Conservation (phyloP, 441 rosid species). For the Brassica balearica region DNA sequence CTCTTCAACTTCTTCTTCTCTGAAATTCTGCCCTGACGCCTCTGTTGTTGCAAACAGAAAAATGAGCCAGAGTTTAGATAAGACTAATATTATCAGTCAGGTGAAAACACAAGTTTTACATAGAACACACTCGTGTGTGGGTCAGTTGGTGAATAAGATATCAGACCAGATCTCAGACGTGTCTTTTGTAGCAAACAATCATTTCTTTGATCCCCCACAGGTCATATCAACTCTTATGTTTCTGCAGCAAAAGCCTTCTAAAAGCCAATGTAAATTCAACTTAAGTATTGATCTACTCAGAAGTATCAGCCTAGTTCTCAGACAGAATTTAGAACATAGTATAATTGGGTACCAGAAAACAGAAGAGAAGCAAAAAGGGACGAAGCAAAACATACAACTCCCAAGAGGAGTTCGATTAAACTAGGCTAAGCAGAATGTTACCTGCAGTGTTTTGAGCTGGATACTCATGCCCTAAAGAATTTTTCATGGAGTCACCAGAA, state of each 20-base stretch:
- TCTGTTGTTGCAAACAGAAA: slow-evolving; percentile 44
- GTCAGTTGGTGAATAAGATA: not conserved
- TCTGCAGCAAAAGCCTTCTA: slow-evolving; percentile 6
- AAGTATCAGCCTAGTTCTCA: not conserved
- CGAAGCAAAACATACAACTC: slow-evolving; percentile 15
- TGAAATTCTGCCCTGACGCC: slow-evolving; percentile 85
- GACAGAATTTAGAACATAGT: slow-evolving; percentile 7
- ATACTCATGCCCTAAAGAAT: slow-evolving; percentile 39
- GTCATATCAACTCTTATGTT: slow-evolving; percentile 5
- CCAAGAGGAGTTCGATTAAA: slow-evolving; percentile 1
- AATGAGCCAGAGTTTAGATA: too few species aligned
- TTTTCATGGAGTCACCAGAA: slow-evolving; percentile 18
- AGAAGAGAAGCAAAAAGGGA: not conserved
- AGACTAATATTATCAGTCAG: too few species aligned
- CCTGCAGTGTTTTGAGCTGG: slow-evolving; percentile 48
- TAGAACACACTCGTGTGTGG: too few species aligned
- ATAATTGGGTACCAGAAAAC: not conserved
- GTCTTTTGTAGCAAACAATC: slow-evolving; percentile 12
- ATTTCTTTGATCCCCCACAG: slow-evolving; percentile 10
- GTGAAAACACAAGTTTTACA: too few species aligned
- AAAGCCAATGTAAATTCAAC: not conserved
- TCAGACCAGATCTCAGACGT: slow-evolving; percentile 30
- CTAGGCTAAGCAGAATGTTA: slow-evolving; percentile 34
- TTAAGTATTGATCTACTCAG: not conserved
- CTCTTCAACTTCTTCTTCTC: slow-evolving; percentile 50